Evolutionary conservation across 495 filamentous ascomycete genomes (phyloP), one percentile per base, ranked within the genome.

Genomic region (Podospora anserina): DNA sequence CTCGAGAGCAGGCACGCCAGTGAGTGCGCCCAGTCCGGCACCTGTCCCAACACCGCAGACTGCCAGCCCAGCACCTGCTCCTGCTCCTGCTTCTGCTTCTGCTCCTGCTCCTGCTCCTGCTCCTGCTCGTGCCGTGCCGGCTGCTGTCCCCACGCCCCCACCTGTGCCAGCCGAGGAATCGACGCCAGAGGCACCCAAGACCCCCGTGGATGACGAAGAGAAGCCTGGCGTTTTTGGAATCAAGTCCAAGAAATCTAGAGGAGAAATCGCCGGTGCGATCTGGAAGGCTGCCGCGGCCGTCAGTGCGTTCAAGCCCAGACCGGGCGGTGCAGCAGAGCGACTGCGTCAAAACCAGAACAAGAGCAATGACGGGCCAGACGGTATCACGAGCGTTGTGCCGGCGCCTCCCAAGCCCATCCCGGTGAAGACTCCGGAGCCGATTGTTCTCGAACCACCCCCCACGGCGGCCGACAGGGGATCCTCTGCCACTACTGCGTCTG

Each of bases 201-300:
- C 61, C 28, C 71, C 70, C 54, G 76, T 78, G 4, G 73, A 75
- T 1, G 81, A 84, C 39, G 88, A 90, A 28, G 84, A 78, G 16
- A 86, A 91, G 20, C 93, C 93, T 32, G 93, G 93, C 1, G 86
- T 97, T 23, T 92, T 92, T 0, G 97, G 96, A 93, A 89, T 97
- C 66, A 95, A 94, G 78, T 66, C 76, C 2, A 84, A 89, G 68
- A 90, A 93, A 71, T 89, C 88, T 0, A 84, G 78, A 61, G 85
- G 82, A 34, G 90, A 95, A 57, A 83, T 95, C 71, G 91, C 91
- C 28, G 88, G 88, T 44, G 82, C 87, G n/a, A 88, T 97, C 68
- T 89, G 90, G 73, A 93, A 93, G 75, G 93, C 93, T 44, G 93
- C 95, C 15, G 88, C 85, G 39, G 88, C 92, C n/a, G 89, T 91